phyloP scores from a whole-genome alignment of 2,329 filamentous ascomycete species.

The Arthroderma sp. region DNA sequence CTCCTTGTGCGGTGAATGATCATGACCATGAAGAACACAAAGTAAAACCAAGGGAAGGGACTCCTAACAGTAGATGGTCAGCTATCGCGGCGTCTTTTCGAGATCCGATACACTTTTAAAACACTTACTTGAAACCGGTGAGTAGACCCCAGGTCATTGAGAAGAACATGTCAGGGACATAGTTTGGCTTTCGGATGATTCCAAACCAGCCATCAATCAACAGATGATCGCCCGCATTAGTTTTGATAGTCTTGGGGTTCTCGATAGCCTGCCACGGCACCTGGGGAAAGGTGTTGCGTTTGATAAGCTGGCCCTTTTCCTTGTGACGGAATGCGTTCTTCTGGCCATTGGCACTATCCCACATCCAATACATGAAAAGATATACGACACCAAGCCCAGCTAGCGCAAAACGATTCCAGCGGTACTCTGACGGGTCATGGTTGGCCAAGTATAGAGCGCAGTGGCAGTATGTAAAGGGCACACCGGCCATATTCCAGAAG shows the following conservation, averaged over 20 bases:
- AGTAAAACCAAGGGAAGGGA: slow-evolving; percentile 84
- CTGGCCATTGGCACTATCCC: slow-evolving; percentile 84
- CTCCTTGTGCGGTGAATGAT: slow-evolving; percentile 65
- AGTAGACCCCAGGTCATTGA: slow-evolving; percentile 66
- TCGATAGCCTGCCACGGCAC: slow-evolving; percentile 73
- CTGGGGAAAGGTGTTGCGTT: slow-evolving; percentile 74
- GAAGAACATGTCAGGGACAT: slow-evolving; percentile 69
- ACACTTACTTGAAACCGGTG: slow-evolving; percentile 51
- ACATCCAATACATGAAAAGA: slow-evolving; percentile 76
- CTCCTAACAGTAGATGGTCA: slow-evolving; percentile 33
- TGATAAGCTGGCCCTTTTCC: slow-evolving; percentile 51
- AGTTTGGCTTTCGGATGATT: slow-evolving; percentile 59
- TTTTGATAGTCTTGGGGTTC: slow-evolving; percentile 67
- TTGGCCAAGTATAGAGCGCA: slow-evolving; percentile 82
- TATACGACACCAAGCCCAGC: slow-evolving; percentile 56
- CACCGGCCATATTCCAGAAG: slow-evolving; percentile 92
- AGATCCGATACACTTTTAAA: background rate
- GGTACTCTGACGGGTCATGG: slow-evolving; percentile 64
- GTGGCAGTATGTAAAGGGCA: slow-evolving; percentile 85
- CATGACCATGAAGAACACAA: slow-evolving; percentile 67
- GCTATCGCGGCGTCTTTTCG: background rate
- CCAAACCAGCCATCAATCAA: slow-evolving; percentile 74
- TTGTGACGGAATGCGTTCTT: slow-evolving; percentile 82
- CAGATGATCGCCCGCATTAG: slow-evolving; percentile 61
- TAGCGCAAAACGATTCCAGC: slow-evolving; percentile 59